Evolutionary conservation across 345 rosid genomes (phyloP), one percentile per base, ranked within the genome.

Genomic region (Rhodomyrtus tomentosa): DNA sequence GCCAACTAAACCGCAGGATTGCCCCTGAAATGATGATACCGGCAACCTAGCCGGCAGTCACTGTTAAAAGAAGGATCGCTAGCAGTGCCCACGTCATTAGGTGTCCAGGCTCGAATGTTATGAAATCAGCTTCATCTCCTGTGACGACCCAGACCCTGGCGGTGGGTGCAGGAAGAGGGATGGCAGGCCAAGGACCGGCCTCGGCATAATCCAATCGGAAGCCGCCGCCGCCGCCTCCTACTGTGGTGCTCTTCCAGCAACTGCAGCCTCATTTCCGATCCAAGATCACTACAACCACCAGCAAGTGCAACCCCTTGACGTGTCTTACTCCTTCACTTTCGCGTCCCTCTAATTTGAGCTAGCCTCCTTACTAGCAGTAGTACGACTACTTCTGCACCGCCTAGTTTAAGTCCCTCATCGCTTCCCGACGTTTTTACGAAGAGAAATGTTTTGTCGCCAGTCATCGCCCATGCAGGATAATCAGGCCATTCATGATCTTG

Each of bases 401-500:
- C 89, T 76, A 83, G 40, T 81, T 81, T 81, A n/a, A 50, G 55
- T 81, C 55, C 93, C 50, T 56, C 87, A 11, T 38, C 40, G 40
- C n/a, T 58, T 56, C 18, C 72, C 36, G 32, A 87, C n/a, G 84
- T 84, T 42, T 87, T 79, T 48, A 80, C 81, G 90, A 84, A 84
- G 93, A 87, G 83, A 91, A 87, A 74, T 86, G 4, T 42, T n/a
- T 81, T 4, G 52, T 20, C 4, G 4, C 36, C 14, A 96, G 90
- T 96, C 99, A 74, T 96, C 99, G 50, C 99, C 98, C 8, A 95
- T 96, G 97, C 99, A 96, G 89, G 98, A 95, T 90, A 96, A 96
- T 85, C 99, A 95, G 87, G 97, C 98, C 32, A 93, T 96, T 86
- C 95, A 93, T 87, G 98, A 96, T 86, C 89, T 96, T 10, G 99